Evolutionary conservation across 768 basidiomycete species (phyloP).

Genomic region (Hysterangium stoloniferum): DNA sequence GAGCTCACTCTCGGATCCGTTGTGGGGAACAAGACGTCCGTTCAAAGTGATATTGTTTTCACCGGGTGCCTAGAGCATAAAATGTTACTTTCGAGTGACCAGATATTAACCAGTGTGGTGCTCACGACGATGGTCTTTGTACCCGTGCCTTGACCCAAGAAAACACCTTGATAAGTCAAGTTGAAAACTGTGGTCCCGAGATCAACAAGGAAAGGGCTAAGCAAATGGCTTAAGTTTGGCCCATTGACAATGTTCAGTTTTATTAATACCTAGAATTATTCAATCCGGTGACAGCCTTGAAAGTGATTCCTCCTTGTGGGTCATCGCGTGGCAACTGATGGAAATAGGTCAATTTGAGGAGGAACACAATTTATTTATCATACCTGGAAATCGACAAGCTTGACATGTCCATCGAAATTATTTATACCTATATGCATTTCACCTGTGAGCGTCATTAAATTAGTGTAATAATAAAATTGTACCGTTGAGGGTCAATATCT

Average conservation of each 20-base stretch:
- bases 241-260: too few species aligned
- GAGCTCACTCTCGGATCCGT: slow-evolving; percentile 32
- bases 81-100: neutral
- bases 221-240: too few species aligned
- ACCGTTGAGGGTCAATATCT: slow-evolving; percentile 52
- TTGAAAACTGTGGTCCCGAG: slow-evolving; percentile 61
- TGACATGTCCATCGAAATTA: slow-evolving; percentile 50
- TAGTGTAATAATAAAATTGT: neutral
- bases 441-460: slow-evolving; percentile 3
- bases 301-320: slow-evolving; percentile 53
- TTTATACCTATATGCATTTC: slow-evolving; percentile 40
- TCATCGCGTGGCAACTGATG: slow-evolving; percentile 50
- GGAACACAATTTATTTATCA: neutral
- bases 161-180: slow-evolving; percentile 48
- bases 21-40: slow-evolving; percentile 51
- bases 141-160: slow-evolving; percentile 49
- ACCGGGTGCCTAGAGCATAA: slow-evolving; percentile 36
- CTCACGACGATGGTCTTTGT: slow-evolving; percentile 45
- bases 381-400: slow-evolving; percentile 44
- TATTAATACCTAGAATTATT: slow-evolving; percentile 46
- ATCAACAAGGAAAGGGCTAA: slow-evolving; percentile 59
- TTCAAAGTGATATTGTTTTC: slow-evolving; percentile 49
- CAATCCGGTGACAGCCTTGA: slow-evolving; percentile 46
- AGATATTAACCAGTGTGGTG: slow-evolving; percentile 4
- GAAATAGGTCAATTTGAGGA: neutral